These are phyloP conservation scores for Botrytis fragariae DNA, from an alignment of 2,329 filamentous ascomycete species.

Conservation along the genomic window DNA sequence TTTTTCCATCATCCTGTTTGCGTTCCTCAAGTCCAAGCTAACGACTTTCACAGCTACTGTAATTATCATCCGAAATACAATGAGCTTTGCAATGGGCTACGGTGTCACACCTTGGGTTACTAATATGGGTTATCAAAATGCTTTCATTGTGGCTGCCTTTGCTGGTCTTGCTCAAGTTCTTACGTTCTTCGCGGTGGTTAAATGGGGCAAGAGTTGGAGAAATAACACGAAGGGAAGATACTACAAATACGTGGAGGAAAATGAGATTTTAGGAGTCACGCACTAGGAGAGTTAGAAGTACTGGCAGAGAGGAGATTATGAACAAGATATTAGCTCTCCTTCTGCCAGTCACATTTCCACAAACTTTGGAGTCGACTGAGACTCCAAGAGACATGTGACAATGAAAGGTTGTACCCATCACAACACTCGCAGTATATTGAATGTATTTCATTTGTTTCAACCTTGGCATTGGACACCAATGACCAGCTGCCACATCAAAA, in stretches of 20 bases:
- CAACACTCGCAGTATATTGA: neutral
- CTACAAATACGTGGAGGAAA: constrained; percentile 41
- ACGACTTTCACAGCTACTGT: constrained; percentile 41
- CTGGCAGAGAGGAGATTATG: neutral
- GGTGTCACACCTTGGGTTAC: constrained; percentile 49
- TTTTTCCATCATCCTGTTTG: neutral
- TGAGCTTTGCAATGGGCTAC: constrained; percentile 51
- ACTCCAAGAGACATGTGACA: neutral
- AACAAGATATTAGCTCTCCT: neutral
- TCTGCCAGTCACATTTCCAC: neutral
- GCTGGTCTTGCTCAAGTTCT: constrained; percentile 41
- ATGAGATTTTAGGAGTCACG: constrained; percentile 22
- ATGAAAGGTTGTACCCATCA: neutral
- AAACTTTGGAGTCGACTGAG: neutral
- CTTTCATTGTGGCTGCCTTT: constrained; percentile 45
- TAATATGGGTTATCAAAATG: constrained; percentile 44
- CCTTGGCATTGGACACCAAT: neutral
- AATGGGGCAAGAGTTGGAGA: constrained; percentile 47
- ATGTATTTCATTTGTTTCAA: neutral
- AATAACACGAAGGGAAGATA: constrained; percentile 42
- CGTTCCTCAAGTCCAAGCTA: neutral
- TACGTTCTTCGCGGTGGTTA: constrained; percentile 47
- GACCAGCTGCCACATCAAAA: neutral
- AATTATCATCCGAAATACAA: constrained; percentile 49
- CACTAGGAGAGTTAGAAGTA: constrained; percentile 1